Evolutionary conservation across 2,329 filamentous ascomycete genomes (phyloP).

Genomic region (Escovopsis sp.): DNA sequence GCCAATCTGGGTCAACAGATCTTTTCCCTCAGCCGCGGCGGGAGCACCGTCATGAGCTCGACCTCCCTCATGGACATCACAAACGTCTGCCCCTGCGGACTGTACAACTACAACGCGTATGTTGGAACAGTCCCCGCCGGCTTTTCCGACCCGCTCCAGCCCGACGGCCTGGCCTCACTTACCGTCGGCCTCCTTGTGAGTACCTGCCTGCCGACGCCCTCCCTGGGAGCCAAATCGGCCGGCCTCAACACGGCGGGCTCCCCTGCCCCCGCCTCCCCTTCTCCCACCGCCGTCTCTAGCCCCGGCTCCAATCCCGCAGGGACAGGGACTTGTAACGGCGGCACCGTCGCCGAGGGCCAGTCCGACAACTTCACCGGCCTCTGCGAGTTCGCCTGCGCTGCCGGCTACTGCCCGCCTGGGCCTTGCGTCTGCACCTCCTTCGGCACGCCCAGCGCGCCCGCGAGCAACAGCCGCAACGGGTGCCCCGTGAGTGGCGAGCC

Average conservation of each 20-base stretch:
- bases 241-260: neutral
- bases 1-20: conserved; percentile 27
- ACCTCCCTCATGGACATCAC: conserved; percentile 35
- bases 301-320: conserved; percentile 20
- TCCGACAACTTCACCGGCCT: conserved; percentile 20
- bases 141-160: conserved; percentile 4
- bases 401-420: conserved; percentile 19
- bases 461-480: conserved; percentile 14
- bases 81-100: conserved; percentile 32
- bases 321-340: conserved; percentile 12
- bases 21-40: conserved; percentile 30
- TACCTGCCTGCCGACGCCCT: conserved; percentile 13
- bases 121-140: conserved; percentile 31
- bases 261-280: conserved; percentile 4
- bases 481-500: conserved; percentile 19
- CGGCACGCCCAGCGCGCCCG: conserved; percentile 15
- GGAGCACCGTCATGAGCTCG: conserved; percentile 26
- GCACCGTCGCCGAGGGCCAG: conserved; percentile 16
- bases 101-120: conserved; percentile 44
- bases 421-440: conserved; percentile 19
- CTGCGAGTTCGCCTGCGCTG: conserved; percentile 18
- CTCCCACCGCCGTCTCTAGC: conserved; percentile 6
- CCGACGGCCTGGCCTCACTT: conserved; percentile 3
- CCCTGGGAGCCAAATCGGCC: conserved; percentile 15
- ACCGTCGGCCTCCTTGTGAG: conserved; percentile 5